Conservation (phyloP, 352 stramenopile species). For the Phytophthora pinifolia region DNA sequence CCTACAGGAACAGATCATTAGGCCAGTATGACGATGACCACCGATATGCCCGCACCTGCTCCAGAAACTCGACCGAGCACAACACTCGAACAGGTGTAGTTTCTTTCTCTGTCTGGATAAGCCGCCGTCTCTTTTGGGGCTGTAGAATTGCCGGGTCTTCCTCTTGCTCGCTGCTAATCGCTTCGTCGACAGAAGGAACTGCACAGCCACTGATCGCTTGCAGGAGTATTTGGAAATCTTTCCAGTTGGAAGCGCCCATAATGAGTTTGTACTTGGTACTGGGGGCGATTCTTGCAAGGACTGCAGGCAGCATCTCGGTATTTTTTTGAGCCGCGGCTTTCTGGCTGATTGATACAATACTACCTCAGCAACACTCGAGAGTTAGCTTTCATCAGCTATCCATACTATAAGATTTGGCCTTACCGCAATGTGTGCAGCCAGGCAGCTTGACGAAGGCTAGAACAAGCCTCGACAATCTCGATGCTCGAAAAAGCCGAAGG, state of each 20-base stretch:
- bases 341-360: constrained; percentile 28
- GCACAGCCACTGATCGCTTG: constrained; percentile 3
- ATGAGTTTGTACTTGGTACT: constrained; percentile 43
- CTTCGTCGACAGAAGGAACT: background rate
- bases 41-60: constrained; percentile 25
- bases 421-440: constrained; percentile 74
- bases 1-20: constrained; percentile 29
- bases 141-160: constrained; percentile 9
- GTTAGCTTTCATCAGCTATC: background rate
- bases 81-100: constrained; percentile 37
- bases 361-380: constrained; percentile 1
- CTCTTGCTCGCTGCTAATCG: background rate
- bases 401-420: background rate
- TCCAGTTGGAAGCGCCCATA: constrained; percentile 39
- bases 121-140: constrained; percentile 27
- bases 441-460: constrained; percentile 52
- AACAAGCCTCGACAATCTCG: constrained; percentile 54
- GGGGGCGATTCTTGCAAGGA: constrained; percentile 27
- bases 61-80: constrained; percentile 43
- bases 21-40: background rate
- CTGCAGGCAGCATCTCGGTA: constrained; percentile 11
- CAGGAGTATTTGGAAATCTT: constrained; percentile 37
- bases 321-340: constrained; percentile 10
- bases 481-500: constrained; percentile 40
- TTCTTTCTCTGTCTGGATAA: constrained; percentile 18